These are phyloP conservation scores for Saccharomycopsis fibuligera DNA, from an alignment of 805 yeast species.

Conservation along the genomic window DNA sequence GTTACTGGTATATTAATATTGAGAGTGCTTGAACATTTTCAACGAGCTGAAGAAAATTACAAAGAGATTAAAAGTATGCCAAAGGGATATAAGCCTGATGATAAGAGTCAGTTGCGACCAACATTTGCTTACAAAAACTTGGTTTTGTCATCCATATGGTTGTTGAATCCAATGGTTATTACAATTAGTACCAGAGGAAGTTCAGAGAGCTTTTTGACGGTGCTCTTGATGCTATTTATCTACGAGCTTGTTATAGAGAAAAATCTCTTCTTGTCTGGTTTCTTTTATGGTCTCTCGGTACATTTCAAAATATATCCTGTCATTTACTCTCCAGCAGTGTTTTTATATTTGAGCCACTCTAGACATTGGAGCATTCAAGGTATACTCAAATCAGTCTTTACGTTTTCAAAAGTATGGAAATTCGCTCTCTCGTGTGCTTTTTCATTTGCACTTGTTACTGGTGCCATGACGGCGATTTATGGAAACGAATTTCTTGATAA, in stretches of 20 bases:
- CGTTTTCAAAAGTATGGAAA: conserved; percentile 35
- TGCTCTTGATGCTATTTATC: conserved; percentile 57
- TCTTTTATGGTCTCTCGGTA: conserved; percentile 67
- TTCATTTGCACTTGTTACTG: conserved; percentile 39
- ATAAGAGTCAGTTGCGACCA: too few species aligned
- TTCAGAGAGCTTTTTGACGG: conserved; percentile 83
- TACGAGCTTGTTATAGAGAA: conserved; percentile 39
- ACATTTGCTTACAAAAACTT: conserved; percentile 31
- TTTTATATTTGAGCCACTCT: conserved; percentile 32
- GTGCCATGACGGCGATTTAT: conserved; percentile 68
- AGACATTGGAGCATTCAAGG: background rate
- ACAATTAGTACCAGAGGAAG: conserved; percentile 92
- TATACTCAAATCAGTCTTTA: conserved; percentile 24
- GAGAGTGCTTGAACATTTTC: conserved; percentile 30
- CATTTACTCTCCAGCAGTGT: conserved; percentile 71
- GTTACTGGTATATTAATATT: conserved; percentile 66
- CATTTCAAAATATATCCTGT: conserved; percentile 92
- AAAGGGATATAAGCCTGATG: conserved; percentile 13
- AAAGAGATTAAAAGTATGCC: background rate
- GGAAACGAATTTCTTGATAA: conserved; percentile 73
- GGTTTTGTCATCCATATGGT: conserved; percentile 61
- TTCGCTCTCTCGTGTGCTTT: too few species aligned
- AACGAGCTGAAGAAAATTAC: conserved; percentile 1
- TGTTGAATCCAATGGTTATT: conserved; percentile 89
- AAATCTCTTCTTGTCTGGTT: conserved; percentile 33